Evolutionary conservation across 2,329 filamentous ascomycete genomes (phyloP).

Genomic region (Cladosporium colombiae): DNA sequence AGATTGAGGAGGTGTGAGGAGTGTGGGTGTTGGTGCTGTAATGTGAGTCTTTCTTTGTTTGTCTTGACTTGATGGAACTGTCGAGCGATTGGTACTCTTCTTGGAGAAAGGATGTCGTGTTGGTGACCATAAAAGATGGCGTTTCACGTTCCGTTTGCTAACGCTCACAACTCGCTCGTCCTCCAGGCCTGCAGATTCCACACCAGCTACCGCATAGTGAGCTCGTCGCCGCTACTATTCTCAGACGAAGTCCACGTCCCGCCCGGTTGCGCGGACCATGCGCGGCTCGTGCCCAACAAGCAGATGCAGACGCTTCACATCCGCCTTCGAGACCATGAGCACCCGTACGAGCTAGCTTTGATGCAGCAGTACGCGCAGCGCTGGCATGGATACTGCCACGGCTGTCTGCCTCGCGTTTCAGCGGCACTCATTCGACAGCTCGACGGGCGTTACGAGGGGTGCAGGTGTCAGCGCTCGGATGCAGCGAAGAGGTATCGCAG

Average conservation of each 20-base stretch:
- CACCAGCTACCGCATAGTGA: slow-evolving; percentile 12
- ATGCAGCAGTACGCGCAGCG: background rate
- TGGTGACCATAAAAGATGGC: background rate
- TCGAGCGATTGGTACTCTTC: no score
- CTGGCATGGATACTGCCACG: slow-evolving; percentile 13
- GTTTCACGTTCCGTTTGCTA: background rate
- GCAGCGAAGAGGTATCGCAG: slow-evolving; percentile 3
- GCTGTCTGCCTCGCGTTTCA: slow-evolving; percentile 8
- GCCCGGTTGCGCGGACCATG: background rate
- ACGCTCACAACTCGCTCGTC: background rate
- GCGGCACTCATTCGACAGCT: slow-evolving; percentile 1
- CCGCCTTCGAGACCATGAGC: slow-evolving; percentile 12
- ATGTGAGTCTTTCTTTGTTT: slow-evolving; percentile 10
- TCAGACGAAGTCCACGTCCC: slow-evolving; percentile 6
- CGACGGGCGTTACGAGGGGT: slow-evolving; percentile 6
- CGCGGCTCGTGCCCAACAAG: background rate
- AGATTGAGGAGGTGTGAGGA: slow-evolving; percentile 1
- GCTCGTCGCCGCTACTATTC: slow-evolving; percentile 6
- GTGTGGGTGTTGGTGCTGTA: slow-evolving; percentile 10
- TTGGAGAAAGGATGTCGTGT: background rate
- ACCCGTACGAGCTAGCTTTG: background rate
- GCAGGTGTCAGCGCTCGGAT: background rate
- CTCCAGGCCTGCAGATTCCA: slow-evolving; percentile 15
- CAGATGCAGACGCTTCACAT: slow-evolving; percentile 9
- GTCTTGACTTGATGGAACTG: background rate